Base-by-base conservation (phyloP, 331 rosid genomes). In the Erythrophleum ivorense region DNA sequence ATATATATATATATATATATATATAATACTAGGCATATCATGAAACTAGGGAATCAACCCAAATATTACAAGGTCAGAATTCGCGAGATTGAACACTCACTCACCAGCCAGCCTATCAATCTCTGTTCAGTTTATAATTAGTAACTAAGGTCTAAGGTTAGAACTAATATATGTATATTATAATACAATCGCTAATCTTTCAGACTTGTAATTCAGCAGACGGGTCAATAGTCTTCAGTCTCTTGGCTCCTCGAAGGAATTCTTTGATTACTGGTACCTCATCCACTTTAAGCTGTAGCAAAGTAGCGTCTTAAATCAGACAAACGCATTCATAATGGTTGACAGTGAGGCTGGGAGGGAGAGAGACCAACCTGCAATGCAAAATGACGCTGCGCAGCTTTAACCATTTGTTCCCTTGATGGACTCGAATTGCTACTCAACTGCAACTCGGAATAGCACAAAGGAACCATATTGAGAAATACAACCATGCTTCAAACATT, bases 381-480 rank as follows among this genome's bases (percentile, higher is more conserved):
- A 81, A 89, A 89, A 83, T 91, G 95, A 10, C 82, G 90, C 65
- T 84, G 83, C n/a, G 78, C 91, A 6, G 78, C 74, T 18, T 49
- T 85, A 48, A 89, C 76, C 90, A 91, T 67, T 21, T 81, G 90
- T 13, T 87, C 95, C 82, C 86, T 87, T 13, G 95, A 72, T 33
- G 85, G 82, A 69, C 65, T 83, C 18, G 84, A 73, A 64, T 72
- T 66, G 73, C 76, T 45, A 66, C 82, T 87, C 71, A 75, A 60
- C 95, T 91, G 82, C 64, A 86, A 11, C 18, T 52, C 41, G 29
- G 16, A 81, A 52, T 31, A 10, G 43, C 69, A 54, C 53, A 52
- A 58, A 18, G 34, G 14, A 41, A 46, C 63, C 12, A 65, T 15
- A 16, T 40, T 67, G 33, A 48, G 33, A 24, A 7, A 48, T 21